These are phyloP conservation scores for Tylopilus rubrobrunneus DNA, from an alignment of 768 basidiomycete genomes.

Conservation along the genomic window DNA sequence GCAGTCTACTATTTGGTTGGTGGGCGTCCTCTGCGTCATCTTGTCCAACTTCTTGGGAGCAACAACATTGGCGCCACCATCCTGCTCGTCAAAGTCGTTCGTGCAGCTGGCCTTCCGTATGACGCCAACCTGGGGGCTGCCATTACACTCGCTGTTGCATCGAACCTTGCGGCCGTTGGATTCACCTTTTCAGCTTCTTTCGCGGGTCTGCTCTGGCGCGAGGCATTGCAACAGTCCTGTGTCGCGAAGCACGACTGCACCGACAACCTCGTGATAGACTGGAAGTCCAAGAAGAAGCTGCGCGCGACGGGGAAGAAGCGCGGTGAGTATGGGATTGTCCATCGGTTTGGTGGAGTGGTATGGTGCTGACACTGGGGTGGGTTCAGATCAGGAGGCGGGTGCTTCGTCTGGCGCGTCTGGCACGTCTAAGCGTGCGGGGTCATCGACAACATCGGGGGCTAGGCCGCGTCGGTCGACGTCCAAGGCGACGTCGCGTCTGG, in stretches of 20 bases:
- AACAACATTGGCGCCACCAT: constrained; percentile 54
- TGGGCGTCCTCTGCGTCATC: constrained; percentile 67
- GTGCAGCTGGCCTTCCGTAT: constrained; percentile 36
- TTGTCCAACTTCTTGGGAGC: constrained; percentile 67
- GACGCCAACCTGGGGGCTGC: constrained; percentile 51
- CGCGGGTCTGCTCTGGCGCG: constrained; percentile 81
- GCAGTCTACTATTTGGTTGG: constrained; percentile 54
- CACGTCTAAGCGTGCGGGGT: constrained; percentile 11
- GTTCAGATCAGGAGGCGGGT: constrained; percentile 11
- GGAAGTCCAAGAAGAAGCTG: too few species aligned
- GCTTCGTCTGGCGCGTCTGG: constrained; percentile 16
- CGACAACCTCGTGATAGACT: too few species aligned
- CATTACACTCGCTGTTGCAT: constrained; percentile 31
- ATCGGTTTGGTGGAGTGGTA: too few species aligned
- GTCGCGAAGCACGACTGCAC: too few species aligned
- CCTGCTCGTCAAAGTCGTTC: constrained; percentile 57
- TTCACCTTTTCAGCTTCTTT: constrained; percentile 87
- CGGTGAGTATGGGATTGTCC: too few species aligned
- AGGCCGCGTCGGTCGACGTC: constrained; percentile 17
- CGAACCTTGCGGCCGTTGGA: constrained; percentile 88
- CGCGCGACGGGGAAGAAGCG: too few species aligned
- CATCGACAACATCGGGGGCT: constrained; percentile 8
- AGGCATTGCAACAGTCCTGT: constrained; percentile 68
- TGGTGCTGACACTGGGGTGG: too few species aligned
- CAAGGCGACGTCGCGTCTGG: constrained; percentile 3